Evolutionary conservation across 331 rosid genomes (phyloP), one percentile per base, ranked within the genome.

Genomic region (Cydonia oblonga): DNA sequence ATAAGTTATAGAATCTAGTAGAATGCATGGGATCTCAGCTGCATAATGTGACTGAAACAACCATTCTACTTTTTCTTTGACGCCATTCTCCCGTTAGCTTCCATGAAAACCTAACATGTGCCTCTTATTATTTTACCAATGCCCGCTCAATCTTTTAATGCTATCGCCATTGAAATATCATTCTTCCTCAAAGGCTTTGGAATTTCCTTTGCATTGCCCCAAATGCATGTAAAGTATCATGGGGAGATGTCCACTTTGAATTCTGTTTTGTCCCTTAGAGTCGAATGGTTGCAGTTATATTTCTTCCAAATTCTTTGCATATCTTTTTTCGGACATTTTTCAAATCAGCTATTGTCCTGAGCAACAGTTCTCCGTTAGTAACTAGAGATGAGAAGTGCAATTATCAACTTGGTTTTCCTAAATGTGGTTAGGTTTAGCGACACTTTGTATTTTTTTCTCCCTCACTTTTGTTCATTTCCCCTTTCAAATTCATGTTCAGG

Each of bases 401-500:
- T 38, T 38, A 60, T 60, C 30, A 6, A 26, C 29, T 60, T 60
- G 2, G 16, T 60, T 25, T 26, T 28, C 35, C 10, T 60, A 60
- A 6, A 60, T 60, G 35, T 26, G 20, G 5, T 60, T 60, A 26
- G n/a, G 29, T 23, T 32, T 32, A 32, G 6, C 9, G 35, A 32
- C 35, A 32, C 35, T 32, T 30, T 0, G 35, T 32, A 32, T 30
- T 32, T 32, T 30, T 32, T 32, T 32, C 24, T 57, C 44, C 44
- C 44, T 38, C 0, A 38, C n/a, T 10, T 28, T 16, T 38, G 5
- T 60, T 58, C 3, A 44, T 64, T 40, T 54, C 16, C 54, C 54
- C 32, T 52, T 44, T 13, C 30, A 26, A 15, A 49, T 68, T 79
- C 26, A 40, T 79, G 42, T 23, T 85, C 90, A 95, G 98, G 98